Evolutionary conservation across 441 rosid species (phyloP), one percentile per base, ranked within the genome.

Genomic region (Raphanus hybrid): DNA sequence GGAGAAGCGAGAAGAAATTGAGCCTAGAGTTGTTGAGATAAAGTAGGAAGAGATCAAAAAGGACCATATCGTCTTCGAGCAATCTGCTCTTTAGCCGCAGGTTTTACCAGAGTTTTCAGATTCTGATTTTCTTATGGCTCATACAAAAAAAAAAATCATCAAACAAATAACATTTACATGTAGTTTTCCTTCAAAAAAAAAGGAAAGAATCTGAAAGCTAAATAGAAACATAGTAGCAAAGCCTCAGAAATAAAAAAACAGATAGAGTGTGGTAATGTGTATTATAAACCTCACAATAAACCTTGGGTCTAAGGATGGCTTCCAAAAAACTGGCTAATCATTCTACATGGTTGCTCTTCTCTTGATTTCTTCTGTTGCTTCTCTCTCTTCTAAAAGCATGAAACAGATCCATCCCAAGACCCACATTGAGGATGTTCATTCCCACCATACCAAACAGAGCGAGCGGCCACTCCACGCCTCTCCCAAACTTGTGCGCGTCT

Each of bases 381-480:
- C 62, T 88, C 81, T 94, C 98, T 78, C 91, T 87, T 80, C 74
- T 85, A 75, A 85, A 94, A 62, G 97, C 93, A 34, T 85, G 81
- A 32, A 89, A 77, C 74, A 94, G 91, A 85, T 92, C 97, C 29
- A 91, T 71, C 14, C 93, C 97, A 8, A 94, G 98, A 15, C 88
- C 88, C 4, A 60, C 64, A 58, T 91, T 94, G 23, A 94, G 90
- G 35, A 90, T 29, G 83, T 92, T 89, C 99, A 94, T 91, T 74
- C 98, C 98, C 20, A 65, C 83, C 99, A 94, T 94, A 58, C 98
- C 98, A 64, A 85, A 86, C 68, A 94, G 67, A 14, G 98, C 99
- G 23, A 94, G 89, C 0, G 98, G 98, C 84, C 87, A 86, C 87
- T 92, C 96, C 2, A 91, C 73, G 3, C 98, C 99, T 70, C 69